Conservation (phyloP, 2,329 filamentous ascomycete species). For the Fusarium oxysporum region DNA sequence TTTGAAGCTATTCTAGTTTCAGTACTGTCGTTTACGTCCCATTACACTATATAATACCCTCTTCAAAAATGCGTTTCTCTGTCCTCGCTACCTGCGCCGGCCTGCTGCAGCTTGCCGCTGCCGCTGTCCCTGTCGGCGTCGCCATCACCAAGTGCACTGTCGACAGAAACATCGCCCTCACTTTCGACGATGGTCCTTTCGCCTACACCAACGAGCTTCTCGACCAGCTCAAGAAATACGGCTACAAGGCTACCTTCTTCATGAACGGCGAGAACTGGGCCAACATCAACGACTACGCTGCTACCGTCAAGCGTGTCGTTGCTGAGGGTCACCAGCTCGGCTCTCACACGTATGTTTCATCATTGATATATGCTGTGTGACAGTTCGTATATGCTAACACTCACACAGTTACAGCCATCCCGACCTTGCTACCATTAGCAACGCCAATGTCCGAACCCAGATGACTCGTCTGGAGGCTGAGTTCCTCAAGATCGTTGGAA, state of each 20-base stretch:
- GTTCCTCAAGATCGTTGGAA: slow-evolving; percentile 48
- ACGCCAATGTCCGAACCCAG: slow-evolving; percentile 43
- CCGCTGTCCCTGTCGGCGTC: slow-evolving; percentile 19
- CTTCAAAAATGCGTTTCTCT: slow-evolving; percentile 20
- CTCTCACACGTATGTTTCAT: slow-evolving; percentile 45
- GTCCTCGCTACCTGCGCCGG: slow-evolving; percentile 23
- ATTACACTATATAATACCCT: not conserved
- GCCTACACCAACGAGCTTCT: slow-evolving; percentile 30
- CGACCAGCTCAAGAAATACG: slow-evolving; percentile 28
- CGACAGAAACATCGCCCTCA: slow-evolving; percentile 28
- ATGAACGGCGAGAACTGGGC: slow-evolving; percentile 43
- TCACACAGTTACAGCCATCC: slow-evolving; percentile 55
- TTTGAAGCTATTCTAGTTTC: slow-evolving; percentile 23
- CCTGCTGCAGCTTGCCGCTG: slow-evolving; percentile 20
- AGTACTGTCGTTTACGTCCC: slow-evolving; percentile 13
- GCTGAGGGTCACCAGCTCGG: slow-evolving; percentile 66
- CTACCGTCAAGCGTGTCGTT: slow-evolving; percentile 54
- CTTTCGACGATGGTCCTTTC: slow-evolving; percentile 26
- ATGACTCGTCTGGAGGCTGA: slow-evolving; percentile 53
- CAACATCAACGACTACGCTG: slow-evolving; percentile 37
- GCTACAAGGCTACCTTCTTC: slow-evolving; percentile 38
- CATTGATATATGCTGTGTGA: not conserved
- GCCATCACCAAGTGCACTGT: slow-evolving; percentile 25
- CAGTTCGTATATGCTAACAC: slow-evolving; percentile 13
- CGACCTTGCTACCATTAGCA: slow-evolving; percentile 49